Evolutionary conservation across 2,329 filamentous ascomycete genomes (phyloP), one percentile per base, ranked within the genome.

Genomic region (Penicillium rolfsii): DNA sequence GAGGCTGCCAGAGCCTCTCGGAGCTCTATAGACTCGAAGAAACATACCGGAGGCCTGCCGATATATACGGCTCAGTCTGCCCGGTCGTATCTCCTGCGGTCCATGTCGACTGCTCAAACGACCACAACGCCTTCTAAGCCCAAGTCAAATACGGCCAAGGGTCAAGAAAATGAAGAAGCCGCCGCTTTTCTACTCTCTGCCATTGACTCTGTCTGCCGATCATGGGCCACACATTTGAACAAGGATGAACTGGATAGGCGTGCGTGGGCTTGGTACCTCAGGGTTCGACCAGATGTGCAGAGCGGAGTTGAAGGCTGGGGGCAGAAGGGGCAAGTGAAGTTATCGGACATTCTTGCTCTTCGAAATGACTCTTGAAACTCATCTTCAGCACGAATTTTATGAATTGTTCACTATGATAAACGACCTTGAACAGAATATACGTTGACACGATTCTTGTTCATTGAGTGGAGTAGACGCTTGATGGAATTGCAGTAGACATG

Each of bases 201-300:
- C 0, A 79, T 96, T 59, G 85, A 93, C 63, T 73, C 91, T 22
- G 74, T 96, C 1, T 93, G 87, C 69, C 81, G 83, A 50, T 94
- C 91, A 62, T 96, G 92, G 93, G 82, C 83, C 0, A 77, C 80
- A n/a, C 82, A 86, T 33, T 73, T 96, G 36, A 82, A 77, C 28
- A 77, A 79, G 4, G 81, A 84, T 16, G 91, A 96, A 69, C 79
- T 96, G 55, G 91, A 96, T 72, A 83, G 83, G 63, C 84, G 87
- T 61, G 90, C 91, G 19, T 96, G 91, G 91, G 80, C 80, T 11
- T 96, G 92, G 92, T 96, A 96, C 75, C 81, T 89, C 1, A 83
- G 85, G 24, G 86, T 93, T 22, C 82, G 93, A 64, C 92, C 92
- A 0, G 88, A 91, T 22, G 89, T 96, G 2, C 87, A 90, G 60